phyloP scores from a whole-genome alignment of 225 moss, liverwort and hornwort species.

The Straminergon stramineum region DNA sequence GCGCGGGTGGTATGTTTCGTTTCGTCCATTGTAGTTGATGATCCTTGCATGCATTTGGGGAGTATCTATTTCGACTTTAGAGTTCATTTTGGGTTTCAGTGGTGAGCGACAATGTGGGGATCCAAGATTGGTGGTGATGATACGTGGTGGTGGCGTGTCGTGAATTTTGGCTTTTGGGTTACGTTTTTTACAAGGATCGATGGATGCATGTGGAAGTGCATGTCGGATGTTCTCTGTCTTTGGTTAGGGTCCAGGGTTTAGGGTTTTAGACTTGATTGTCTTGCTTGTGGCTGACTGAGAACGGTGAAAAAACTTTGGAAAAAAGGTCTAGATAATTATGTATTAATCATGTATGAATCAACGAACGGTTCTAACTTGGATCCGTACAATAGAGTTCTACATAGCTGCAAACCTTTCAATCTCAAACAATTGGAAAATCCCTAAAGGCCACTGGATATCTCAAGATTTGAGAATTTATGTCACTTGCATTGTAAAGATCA shows the following conservation, averaged over 20 bases:
- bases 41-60: not conserved
- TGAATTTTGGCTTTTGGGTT: not conserved
- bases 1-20: slow-evolving; percentile 10
- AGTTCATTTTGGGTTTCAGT: not conserved
- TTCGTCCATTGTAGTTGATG: not conserved
- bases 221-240: not conserved
- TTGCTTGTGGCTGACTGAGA: not conserved
- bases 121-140: not conserved
- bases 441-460: not conserved
- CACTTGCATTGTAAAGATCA: not conserved
- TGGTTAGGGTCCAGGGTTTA: not conserved
- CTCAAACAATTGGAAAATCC: not conserved
- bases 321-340: not conserved
- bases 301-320: not conserved
- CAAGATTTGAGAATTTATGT: not conserved
- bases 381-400: not conserved
- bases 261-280: not conserved
- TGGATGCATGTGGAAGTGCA: not conserved
- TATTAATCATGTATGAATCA: not conserved
- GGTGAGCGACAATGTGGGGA: not conserved
- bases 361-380: not conserved
- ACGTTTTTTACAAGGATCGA: not conserved
- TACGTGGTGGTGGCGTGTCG: not conserved
- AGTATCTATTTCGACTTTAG: not conserved
- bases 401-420: not conserved